Evolutionary conservation across 2,329 filamentous ascomycete species (phyloP).

Genomic region (Curvularia sp.): DNA sequence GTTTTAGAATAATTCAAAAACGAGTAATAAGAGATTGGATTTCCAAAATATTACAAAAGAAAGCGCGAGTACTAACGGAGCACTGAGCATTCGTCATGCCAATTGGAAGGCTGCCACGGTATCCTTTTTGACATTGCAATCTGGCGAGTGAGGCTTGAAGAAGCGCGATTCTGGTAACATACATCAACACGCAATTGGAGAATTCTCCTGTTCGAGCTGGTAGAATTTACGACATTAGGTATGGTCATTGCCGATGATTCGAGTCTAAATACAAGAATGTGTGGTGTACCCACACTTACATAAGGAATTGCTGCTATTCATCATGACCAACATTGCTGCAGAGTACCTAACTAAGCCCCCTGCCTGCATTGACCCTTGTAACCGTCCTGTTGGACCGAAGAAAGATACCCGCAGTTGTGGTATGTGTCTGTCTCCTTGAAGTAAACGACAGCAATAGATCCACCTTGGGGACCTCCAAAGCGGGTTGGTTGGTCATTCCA

Average conservation of each 20-base stretch:
- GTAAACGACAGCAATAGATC: conserved; percentile 10
- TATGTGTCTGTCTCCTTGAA: conserved; percentile 18
- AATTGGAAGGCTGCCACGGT: no score
- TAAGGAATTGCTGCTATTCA: not conserved
- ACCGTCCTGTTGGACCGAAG: not conserved
- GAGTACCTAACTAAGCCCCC: not conserved
- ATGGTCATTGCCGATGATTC: no score
- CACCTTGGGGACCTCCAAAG: not conserved
- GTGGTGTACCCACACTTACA: not conserved
- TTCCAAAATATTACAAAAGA: no score
- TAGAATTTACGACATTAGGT: not conserved
- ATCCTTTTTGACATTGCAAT: no score
- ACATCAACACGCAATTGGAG: not conserved
- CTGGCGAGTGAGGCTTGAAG: not conserved
- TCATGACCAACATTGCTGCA: not conserved
- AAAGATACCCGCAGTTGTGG: not conserved
- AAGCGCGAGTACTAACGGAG: no score
- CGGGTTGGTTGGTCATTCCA: not conserved
- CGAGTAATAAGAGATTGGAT: no score
- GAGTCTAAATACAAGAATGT: not conserved
- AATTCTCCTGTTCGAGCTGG: not conserved
- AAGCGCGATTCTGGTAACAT: not conserved
- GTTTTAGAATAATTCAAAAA: no score
- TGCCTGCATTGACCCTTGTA: not conserved
- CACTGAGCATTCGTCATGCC: no score